Conservation (phyloP, 2,329 filamentous ascomycete genomes). For the Pseudogymnoascus sp. region DNA sequence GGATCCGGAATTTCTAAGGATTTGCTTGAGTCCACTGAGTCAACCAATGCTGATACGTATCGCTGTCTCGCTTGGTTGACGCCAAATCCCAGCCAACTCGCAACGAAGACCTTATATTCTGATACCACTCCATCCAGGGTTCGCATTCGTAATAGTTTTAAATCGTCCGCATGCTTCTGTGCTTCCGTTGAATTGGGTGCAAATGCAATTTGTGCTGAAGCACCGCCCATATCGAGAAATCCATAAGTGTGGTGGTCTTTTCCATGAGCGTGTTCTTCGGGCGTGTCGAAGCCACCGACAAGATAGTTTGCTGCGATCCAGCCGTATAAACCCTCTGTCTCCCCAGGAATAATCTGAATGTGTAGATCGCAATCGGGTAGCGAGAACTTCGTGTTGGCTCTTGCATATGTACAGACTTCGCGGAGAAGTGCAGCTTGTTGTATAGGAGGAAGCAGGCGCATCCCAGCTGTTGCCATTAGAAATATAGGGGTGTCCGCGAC, state of each 20-base stretch:
- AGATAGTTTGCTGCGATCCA: conserved; percentile 98
- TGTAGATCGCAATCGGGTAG: conserved; percentile 85
- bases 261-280: conserved; percentile 67
- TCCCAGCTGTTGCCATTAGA: conserved; percentile 89
- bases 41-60: conserved; percentile 70
- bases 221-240: conserved; percentile 96
- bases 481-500: conserved; percentile 84
- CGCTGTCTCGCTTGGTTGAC: conserved; percentile 83
- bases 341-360: conserved; percentile 89
- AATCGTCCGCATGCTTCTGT: conserved; percentile 77
- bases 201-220: conserved; percentile 96
- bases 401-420: conserved; percentile 76
- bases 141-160: conserved; percentile 78
- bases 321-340: conserved; percentile 91
- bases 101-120: conserved; percentile 88
- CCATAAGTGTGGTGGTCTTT: conserved; percentile 92
- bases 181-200: conserved; percentile 89
- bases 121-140: conserved; percentile 67
- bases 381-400: conserved; percentile 66
- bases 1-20: conserved; percentile 74
- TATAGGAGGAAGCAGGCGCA: conserved; percentile 70
- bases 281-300: conserved; percentile 78
- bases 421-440: conserved; percentile 67
- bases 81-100: conserved; percentile 96
- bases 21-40: conserved; percentile 51